These are phyloP conservation scores for Aspergillus brasiliensis DNA, from an alignment of 2,329 filamentous ascomycete genomes.

Conservation along the genomic window DNA sequence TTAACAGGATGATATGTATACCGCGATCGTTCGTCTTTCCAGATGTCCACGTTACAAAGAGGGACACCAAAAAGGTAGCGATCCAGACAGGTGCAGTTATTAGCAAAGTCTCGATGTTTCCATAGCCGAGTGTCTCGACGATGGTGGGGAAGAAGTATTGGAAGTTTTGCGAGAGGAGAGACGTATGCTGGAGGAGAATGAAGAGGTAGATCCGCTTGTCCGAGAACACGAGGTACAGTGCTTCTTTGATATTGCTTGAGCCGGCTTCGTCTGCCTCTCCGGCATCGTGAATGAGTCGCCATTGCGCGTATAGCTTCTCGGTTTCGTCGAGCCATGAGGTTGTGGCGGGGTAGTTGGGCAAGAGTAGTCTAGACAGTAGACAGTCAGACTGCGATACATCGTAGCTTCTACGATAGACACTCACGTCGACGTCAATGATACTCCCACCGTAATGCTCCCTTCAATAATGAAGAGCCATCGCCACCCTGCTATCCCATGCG, in stretches of 20 bases:
- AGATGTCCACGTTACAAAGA: slow-evolving; percentile 58
- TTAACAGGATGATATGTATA: slow-evolving; percentile 57
- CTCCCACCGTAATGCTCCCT: slow-evolving; percentile 41
- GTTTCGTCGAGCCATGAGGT: slow-evolving; percentile 56
- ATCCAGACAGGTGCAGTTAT: slow-evolving; percentile 58
- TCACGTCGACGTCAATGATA: slow-evolving; percentile 40
- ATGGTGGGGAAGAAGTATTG: slow-evolving; percentile 69
- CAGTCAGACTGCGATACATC: no score
- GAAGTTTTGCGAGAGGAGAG: slow-evolving; percentile 57
- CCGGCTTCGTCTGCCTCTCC: slow-evolving; percentile 47
- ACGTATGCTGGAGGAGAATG: slow-evolving; percentile 51
- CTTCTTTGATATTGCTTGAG: slow-evolving; percentile 46
- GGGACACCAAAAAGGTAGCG: slow-evolving; percentile 56
- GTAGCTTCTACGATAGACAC: slow-evolving; percentile 9
- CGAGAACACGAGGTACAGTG: slow-evolving; percentile 43
- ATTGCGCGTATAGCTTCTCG: slow-evolving; percentile 57
- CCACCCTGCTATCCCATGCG: slow-evolving; percentile 34
- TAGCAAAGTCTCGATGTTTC: slow-evolving; percentile 48
- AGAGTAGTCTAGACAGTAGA: slow-evolving; percentile 42
- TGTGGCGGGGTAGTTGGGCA: slow-evolving; percentile 55
- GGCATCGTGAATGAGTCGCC: slow-evolving; percentile 54
- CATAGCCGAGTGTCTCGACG: slow-evolving; percentile 62
- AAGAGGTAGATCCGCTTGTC: slow-evolving; percentile 42
- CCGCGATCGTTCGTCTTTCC: slow-evolving; percentile 58
- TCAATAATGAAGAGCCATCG: slow-evolving; percentile 45